A percentile compares a stretch with the other conserved stretches of the same genome.
Conservation (phyloP, 441 rosid species). For the Eruca vesicaria region DNA sequence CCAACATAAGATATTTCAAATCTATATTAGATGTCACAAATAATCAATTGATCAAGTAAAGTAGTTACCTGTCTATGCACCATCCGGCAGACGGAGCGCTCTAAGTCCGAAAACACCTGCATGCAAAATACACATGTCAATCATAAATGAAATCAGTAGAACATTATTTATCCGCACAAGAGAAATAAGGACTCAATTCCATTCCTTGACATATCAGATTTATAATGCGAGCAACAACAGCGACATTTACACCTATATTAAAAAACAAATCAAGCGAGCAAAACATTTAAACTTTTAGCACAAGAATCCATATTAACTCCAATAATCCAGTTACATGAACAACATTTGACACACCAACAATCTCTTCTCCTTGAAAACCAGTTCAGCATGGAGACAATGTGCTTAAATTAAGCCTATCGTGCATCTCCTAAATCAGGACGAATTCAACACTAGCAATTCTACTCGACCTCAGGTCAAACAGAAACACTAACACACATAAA, state of each 20-base stretch:
- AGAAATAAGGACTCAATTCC: not conserved
- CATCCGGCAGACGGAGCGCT: conserved; percentile 76
- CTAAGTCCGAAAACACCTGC: conserved; percentile 83
- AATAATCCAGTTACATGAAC: not conserved
- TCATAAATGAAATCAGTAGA: conserved; percentile 7
- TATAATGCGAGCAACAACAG: not conserved
- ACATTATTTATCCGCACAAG: not conserved
- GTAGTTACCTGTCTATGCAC: conserved; percentile 63
- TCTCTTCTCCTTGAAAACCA: not conserved
- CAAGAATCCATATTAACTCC: not conserved
- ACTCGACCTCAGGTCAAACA: not conserved
- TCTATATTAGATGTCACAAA: conserved; percentile 2
- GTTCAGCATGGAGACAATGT: not conserved
- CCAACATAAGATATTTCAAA: not conserved
- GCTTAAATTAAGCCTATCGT: not conserved
- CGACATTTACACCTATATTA: not conserved
- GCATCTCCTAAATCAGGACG: not conserved
- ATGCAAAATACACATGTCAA: conserved; percentile 22
- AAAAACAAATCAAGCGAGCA: not conserved
- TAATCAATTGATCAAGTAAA: not conserved
- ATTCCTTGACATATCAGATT: not conserved
- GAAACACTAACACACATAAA: not conserved
- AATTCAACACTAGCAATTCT: not conserved
- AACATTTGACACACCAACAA: not conserved
- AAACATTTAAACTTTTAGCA: not conserved